Conservation (phyloP, 2,329 filamentous ascomycete species). For the Ambrosiella cleistominuta region DNA sequence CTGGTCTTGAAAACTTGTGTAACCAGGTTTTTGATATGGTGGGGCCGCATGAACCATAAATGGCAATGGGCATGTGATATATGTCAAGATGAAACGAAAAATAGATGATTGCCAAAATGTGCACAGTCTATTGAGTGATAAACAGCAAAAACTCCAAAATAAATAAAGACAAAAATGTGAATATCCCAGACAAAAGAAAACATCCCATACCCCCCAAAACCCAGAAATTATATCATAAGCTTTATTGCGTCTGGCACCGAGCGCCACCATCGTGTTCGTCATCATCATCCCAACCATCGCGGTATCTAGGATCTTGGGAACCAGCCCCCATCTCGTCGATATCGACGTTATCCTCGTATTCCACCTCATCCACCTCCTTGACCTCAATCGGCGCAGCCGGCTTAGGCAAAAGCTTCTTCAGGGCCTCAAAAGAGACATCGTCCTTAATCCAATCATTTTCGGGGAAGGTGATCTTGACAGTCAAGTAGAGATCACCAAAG, state of each 20-base stretch:
- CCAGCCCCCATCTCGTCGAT: slow-evolving; percentile 69
- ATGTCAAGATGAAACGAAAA: too few relatives aligned
- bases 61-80: too few relatives aligned
- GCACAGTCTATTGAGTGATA: not conserved
- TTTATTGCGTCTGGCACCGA: slow-evolving; percentile 59
- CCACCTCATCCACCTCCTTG: slow-evolving; percentile 70
- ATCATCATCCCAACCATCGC: slow-evolving; percentile 52
- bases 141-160: not conserved
- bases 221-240: slow-evolving; percentile 2
- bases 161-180: not conserved
- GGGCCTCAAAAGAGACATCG: slow-evolving; percentile 49
- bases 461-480: slow-evolving; percentile 76
- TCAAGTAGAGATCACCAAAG: slow-evolving; percentile 74
- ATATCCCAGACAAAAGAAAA: slow-evolving; percentile 3
- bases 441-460: slow-evolving; percentile 66
- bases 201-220: not conserved
- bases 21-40: too few relatives aligned
- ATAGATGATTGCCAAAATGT: not conserved
- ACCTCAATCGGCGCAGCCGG: slow-evolving; percentile 43
- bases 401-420: slow-evolving; percentile 60
- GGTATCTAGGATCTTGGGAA: slow-evolving; percentile 49
- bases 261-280: slow-evolving; percentile 39
- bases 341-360: slow-evolving; percentile 67
- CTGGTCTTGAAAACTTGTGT: not conserved
- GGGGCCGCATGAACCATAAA: too few relatives aligned